Evolutionary conservation across 2,329 filamentous ascomycete species (phyloP).

Genomic region (Penicillium sp.): DNA sequence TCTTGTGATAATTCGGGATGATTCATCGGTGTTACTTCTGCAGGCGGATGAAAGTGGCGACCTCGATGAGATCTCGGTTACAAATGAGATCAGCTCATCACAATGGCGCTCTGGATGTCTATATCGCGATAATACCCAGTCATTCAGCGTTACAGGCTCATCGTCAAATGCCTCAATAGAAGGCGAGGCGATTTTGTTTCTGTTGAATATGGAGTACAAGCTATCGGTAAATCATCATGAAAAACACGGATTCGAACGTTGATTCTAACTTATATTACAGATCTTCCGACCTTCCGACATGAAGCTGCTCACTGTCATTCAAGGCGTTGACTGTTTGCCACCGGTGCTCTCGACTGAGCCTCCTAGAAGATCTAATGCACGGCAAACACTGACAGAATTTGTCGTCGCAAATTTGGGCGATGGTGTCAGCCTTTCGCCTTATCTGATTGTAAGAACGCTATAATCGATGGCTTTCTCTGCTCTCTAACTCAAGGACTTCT

Average conservation of each 20-base stretch:
- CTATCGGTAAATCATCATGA: conserved; percentile 62
- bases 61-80: conserved; percentile 73
- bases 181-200: conserved; percentile 67
- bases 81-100: conserved; percentile 57
- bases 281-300: conserved; percentile 76
- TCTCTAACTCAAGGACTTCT: conserved; percentile 12
- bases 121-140: conserved; percentile 65
- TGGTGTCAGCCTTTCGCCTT: conserved; percentile 65
- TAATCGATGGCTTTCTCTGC: not conserved
- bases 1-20: conserved; percentile 77
- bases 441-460: conserved; percentile 68
- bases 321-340: conserved; percentile 75
- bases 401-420: conserved; percentile 84
- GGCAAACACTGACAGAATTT: conserved; percentile 74
- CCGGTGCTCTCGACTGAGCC: conserved; percentile 71
- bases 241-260: not conserved
- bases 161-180: conserved; percentile 21
- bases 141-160: conserved; percentile 49
- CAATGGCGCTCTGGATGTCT: conserved; percentile 84
- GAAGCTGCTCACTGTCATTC: conserved; percentile 69
- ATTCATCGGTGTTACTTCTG: conserved; percentile 75
- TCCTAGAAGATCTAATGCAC: conserved; percentile 66
- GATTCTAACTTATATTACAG: conserved; percentile 42
- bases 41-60: conserved; percentile 79
- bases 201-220: conserved; percentile 72